phyloP scores from a whole-genome alignment of 805 yeast genomes.

The Candida sanyiensis region DNA sequence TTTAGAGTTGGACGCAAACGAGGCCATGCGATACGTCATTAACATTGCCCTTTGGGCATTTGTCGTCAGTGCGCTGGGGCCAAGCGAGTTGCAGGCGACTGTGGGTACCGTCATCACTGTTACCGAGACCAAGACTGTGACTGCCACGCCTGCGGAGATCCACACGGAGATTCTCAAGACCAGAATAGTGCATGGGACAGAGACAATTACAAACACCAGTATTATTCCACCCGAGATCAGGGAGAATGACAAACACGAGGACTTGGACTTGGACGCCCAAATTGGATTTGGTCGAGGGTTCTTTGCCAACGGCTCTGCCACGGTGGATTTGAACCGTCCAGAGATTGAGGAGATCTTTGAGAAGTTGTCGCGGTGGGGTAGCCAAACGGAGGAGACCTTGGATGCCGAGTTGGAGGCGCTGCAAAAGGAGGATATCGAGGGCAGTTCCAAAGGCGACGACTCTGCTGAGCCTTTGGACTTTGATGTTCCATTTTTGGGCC shows the following conservation, averaged over 20 bases:
- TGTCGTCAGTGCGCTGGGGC: too few relatives aligned
- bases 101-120: background rate
- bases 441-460: too few relatives aligned
- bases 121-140: conserved; percentile 8
- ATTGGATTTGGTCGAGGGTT: conserved; percentile 12
- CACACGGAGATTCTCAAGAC: conserved; percentile 3
- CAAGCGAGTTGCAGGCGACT: too few relatives aligned
- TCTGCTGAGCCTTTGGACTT: too few relatives aligned
- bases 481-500: too few relatives aligned
- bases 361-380: too few relatives aligned
- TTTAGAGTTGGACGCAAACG: too few relatives aligned
- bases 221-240: too few relatives aligned
- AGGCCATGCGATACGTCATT: too few relatives aligned
- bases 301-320: conserved; percentile 6
- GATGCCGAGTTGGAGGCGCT: conserved; percentile 1
- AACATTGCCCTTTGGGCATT: too few relatives aligned
- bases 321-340: conserved; percentile 5
- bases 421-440: background rate
- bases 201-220: background rate
- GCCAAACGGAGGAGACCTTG: background rate
- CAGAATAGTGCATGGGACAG: background rate
- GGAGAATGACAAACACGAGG: background rate
- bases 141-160: conserved; percentile 8
- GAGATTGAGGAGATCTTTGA: conserved; percentile 4
- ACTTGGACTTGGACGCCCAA: background rate